These are phyloP conservation scores for Cynara cardunculus DNA, from an alignment of 129 eudicot genomes.

Conservation along the genomic window DNA sequence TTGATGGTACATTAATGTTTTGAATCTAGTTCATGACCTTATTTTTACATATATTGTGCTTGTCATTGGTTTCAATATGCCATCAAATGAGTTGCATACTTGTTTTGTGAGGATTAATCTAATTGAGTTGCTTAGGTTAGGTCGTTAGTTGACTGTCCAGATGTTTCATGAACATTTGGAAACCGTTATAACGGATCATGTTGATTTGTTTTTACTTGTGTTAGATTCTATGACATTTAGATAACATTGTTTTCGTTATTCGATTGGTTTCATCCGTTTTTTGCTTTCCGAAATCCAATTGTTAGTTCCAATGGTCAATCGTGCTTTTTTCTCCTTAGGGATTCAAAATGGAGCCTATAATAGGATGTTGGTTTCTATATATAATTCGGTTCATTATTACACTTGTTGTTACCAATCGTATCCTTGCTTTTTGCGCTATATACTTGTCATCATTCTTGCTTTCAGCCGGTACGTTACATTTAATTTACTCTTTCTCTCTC, in stretches of 20 bases:
- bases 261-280: not conserved
- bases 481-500: not conserved
- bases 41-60: conserved; percentile 3
- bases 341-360: not conserved
- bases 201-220: not conserved
- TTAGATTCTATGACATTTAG: conserved; percentile 11
- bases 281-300: not conserved
- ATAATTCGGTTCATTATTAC: conserved; percentile 1
- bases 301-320: not conserved
- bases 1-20: not conserved
- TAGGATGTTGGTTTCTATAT: not conserved
- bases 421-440: conserved; percentile 2
- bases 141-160: not conserved
- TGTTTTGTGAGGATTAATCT: conserved; percentile 2
- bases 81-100: not conserved
- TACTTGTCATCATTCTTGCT: not conserved
- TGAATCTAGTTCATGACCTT: not conserved
- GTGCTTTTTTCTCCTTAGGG: not conserved
- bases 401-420: conserved; percentile 6
- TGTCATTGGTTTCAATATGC: conserved; percentile 1
- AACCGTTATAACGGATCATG: not conserved
- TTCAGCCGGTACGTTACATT: not conserved
- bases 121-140: not conserved
- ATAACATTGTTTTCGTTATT: not conserved
- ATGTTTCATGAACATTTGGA: not conserved